Evolutionary conservation across 176 grass and related monocot genomes (phyloP).

Genomic region (Carex cristatella): DNA sequence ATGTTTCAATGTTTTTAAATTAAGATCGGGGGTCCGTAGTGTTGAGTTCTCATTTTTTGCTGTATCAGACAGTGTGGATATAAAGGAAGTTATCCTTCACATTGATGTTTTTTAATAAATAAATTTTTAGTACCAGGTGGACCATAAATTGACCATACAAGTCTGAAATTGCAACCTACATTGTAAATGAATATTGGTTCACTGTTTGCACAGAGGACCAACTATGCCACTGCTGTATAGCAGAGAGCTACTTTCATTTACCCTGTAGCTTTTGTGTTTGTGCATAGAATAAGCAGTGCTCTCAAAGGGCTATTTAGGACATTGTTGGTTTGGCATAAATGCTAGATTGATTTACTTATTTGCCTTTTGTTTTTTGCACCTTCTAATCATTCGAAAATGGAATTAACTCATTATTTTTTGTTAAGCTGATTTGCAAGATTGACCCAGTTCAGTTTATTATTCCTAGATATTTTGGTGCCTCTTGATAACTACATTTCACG

Average conservation of each 20-base stretch:
- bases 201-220: neutral
- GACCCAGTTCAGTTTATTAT: neutral
- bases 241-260: neutral
- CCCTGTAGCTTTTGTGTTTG: neutral
- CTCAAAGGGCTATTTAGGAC: neutral
- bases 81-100: neutral
- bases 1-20: neutral
- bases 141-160: too few relatives aligned
- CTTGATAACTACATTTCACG: conserved; percentile 87
- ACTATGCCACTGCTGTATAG: neutral
- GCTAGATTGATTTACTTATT: neutral
- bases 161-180: too few relatives aligned
- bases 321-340: neutral
- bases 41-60: neutral
- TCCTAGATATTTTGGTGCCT: conserved; percentile 81
- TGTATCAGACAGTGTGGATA: neutral
- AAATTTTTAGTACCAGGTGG: too few relatives aligned
- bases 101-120: too few relatives aligned
- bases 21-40: neutral
- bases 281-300: neutral
- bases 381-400: neutral
- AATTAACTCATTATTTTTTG: neutral
- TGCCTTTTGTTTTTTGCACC: neutral
- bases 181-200: neutral
- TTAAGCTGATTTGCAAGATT: neutral